Evolutionary conservation across 2,329 filamentous ascomycete genomes (phyloP).

Genomic region (Alternaria incomplexa): DNA sequence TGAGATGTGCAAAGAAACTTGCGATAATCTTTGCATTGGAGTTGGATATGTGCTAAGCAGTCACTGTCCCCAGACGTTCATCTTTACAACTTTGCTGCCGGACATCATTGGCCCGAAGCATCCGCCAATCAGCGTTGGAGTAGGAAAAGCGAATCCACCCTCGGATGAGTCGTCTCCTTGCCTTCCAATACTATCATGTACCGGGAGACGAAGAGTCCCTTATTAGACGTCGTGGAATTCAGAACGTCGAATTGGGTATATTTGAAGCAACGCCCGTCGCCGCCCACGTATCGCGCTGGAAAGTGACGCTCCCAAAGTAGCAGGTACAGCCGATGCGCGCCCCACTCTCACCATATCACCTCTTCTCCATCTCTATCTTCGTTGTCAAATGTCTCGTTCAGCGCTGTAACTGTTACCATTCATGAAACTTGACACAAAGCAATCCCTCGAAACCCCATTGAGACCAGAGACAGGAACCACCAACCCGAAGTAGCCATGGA

Average conservation of each 20-base stretch:
- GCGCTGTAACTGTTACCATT: not conserved
- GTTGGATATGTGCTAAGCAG: not conserved
- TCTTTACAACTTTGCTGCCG: not conserved
- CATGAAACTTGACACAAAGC: fast-evolving
- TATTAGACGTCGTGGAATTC: not conserved
- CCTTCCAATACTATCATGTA: not conserved
- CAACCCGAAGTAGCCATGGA: constrained; percentile 29
- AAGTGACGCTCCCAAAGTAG: constrained; percentile 6
- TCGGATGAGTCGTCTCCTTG: not conserved
- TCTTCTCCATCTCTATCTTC: not conserved
- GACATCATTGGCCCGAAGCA: constrained; percentile 22
- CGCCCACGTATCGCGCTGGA: not conserved
- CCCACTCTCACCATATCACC: not conserved
- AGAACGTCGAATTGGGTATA: fast-evolving
- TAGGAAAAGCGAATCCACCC: not conserved
- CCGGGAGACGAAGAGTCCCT: not conserved
- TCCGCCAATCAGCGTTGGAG: constrained; percentile 26
- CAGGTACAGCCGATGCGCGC: constrained; percentile 6
- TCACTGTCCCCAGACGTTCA: not conserved
- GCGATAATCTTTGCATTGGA: constrained; percentile 16
- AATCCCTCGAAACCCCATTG: fast-evolving
- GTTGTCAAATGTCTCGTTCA: not conserved
- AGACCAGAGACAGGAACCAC: not conserved
- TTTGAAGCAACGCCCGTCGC: not conserved
- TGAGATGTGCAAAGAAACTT: constrained; percentile 15